Conservation (phyloP, 2,329 filamentous ascomycete genomes). For the Fusarium torulosum region DNA sequence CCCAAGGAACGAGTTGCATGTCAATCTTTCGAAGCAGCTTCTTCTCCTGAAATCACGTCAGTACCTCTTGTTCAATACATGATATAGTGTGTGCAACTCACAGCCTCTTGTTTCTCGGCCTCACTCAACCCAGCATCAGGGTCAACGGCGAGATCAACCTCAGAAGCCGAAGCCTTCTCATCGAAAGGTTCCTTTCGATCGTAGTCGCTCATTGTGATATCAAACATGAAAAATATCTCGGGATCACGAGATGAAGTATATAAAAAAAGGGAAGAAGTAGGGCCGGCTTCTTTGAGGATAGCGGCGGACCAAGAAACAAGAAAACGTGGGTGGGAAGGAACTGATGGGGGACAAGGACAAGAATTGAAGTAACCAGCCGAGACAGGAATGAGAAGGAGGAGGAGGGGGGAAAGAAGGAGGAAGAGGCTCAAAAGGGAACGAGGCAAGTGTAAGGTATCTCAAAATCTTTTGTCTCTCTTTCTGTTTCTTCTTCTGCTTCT, state of each 20-base stretch:
- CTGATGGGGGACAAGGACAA: conserved; percentile 35
- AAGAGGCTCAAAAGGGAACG: conserved; percentile 2
- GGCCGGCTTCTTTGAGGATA: conserved; percentile 19
- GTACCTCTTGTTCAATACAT: neutral
- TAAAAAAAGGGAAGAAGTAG: conserved; percentile 20
- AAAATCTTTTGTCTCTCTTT: neutral
- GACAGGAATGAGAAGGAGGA: conserved; percentile 16
- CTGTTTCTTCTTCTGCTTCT: neutral
- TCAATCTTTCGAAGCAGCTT: conserved; percentile 73
- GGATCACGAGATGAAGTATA: conserved; percentile 14
- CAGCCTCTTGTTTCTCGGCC: conserved; percentile 71
- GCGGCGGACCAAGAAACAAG: conserved; percentile 18
- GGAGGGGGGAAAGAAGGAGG: conserved; percentile 2
- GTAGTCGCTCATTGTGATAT: conserved; percentile 51
- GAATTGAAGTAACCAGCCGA: conserved; percentile 41
- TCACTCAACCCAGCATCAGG: conserved; percentile 73
- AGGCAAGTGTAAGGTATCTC: conserved; percentile 5
- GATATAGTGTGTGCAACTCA: conserved; percentile 54
- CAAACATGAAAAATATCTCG: neutral
- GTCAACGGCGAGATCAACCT: conserved; percentile 49
- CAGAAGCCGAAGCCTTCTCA: conserved; percentile 49
- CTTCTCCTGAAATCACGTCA: conserved; percentile 63
- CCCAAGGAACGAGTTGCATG: conserved; percentile 70
- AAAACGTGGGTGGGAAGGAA: conserved; percentile 43
- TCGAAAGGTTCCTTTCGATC: conserved; percentile 50